These are phyloP conservation scores for Margaritispora aquatica DNA, from an alignment of 495 filamentous ascomycete genomes.

Conservation along the genomic window DNA sequence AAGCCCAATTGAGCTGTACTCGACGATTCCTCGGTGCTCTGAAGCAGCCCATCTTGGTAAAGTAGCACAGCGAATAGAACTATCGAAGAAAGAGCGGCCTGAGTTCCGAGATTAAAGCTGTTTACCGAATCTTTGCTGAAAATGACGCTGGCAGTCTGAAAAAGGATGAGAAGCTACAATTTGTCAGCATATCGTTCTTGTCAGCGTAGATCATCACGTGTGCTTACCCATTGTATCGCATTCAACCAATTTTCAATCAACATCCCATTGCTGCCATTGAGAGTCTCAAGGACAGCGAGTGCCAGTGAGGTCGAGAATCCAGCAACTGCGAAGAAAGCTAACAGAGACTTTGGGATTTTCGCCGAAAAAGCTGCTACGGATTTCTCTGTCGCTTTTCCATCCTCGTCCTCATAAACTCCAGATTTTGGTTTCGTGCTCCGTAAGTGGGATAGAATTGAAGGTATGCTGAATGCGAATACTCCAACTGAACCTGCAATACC, in stretches of 20 bases:
- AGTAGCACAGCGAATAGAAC: constrained; percentile 32
- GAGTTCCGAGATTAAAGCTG: constrained; percentile 41
- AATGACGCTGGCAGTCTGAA: constrained; percentile 39
- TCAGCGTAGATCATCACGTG: not conserved
- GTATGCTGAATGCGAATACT: constrained; percentile 13
- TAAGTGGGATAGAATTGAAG: constrained; percentile 16
- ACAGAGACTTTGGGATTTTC: constrained; percentile 37
- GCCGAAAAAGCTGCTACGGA: constrained; percentile 46
- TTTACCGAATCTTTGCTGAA: constrained; percentile 37
- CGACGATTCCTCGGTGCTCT: constrained; percentile 1
- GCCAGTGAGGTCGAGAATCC: constrained; percentile 27
- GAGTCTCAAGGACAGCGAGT: constrained; percentile 15
- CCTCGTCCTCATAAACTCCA: constrained; percentile 52
- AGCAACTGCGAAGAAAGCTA: constrained; percentile 36
- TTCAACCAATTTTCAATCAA: constrained; percentile 22
- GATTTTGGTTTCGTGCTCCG: constrained; percentile 13
- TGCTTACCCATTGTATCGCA: constrained; percentile 22
- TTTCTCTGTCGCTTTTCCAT: constrained; percentile 54
- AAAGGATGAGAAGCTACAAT: constrained; percentile 28
- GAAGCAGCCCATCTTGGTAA: constrained; percentile 31
- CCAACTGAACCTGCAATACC: constrained; percentile 2
- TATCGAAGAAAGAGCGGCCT: constrained; percentile 36
- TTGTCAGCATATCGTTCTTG: constrained; percentile 11
- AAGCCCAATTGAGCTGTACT: constrained; percentile 20
- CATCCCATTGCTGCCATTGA: constrained; percentile 3